Evolutionary conservation across 2,329 filamentous ascomycete species (phyloP).

Genomic region (Hypocreales sp.): DNA sequence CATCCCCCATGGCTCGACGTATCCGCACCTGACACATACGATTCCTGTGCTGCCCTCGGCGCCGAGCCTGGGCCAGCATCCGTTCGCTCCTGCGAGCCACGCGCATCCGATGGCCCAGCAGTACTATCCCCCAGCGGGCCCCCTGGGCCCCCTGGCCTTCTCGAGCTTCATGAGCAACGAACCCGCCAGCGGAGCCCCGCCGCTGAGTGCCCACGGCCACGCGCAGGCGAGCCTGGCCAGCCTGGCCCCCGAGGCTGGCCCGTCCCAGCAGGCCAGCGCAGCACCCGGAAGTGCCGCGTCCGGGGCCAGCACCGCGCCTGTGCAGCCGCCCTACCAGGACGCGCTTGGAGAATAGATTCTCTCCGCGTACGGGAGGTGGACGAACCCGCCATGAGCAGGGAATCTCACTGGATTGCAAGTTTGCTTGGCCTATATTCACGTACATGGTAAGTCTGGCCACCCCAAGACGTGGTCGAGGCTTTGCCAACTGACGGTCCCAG

Average conservation of each 20-base stretch:
- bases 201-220: slow-evolving; percentile 7
- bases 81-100: slow-evolving; percentile 8
- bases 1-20: slow-evolving; percentile 1
- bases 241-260: slow-evolving; percentile 8
- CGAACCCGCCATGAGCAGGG: neutral
- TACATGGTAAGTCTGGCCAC: no score
- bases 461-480: no score
- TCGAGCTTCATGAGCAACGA: slow-evolving; percentile 15
- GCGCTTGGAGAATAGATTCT: slow-evolving; percentile 1
- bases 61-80: slow-evolving; percentile 9
- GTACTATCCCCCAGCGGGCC: slow-evolving; percentile 6
- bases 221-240: slow-evolving; percentile 15
- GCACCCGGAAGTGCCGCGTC: slow-evolving; percentile 10
- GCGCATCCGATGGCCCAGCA: slow-evolving; percentile 7
- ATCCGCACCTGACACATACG: slow-evolving; percentile 6
- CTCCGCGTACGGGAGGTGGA: neutral
- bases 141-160: slow-evolving; percentile 8
- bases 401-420: no score
- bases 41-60: slow-evolving; percentile 14
- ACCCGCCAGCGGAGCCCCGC: slow-evolving; percentile 6
- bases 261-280: slow-evolving; percentile 8
- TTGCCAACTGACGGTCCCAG: no score
- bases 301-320: slow-evolving; percentile 21
- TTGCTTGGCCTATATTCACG: no score
- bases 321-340: slow-evolving; percentile 12